Evolutionary conservation across 129 eudicot genomes (phyloP), one percentile per base, ranked within the genome.

Genomic region (Helianthus tuberosus): DNA sequence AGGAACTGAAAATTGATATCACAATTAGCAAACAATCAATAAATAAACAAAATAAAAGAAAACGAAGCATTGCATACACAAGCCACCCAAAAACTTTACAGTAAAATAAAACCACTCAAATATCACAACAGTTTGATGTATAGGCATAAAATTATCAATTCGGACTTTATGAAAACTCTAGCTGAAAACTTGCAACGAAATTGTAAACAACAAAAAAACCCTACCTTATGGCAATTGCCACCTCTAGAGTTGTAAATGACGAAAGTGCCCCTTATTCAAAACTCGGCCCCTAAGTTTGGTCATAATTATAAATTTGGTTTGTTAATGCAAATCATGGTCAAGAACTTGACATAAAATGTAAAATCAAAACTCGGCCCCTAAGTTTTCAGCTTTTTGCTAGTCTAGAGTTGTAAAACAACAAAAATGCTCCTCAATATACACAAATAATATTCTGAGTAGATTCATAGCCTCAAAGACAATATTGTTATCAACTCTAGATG

Each of bases 1-100:
- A 89, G 59, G 78, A 89, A 93, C 98, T 93, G 82, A 77, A 76
- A 77, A 38, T 23, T 2, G n/a, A 79, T 63, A 50, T 64, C 41
- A 74, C 4, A 12, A 14, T 20, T 41, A 27, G 23, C 1, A 39
- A 57, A 57, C 53, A n/a, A 11, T 13, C 32, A 47, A 66, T 20
- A 43, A 66, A 66, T 43, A 14, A 25, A 20, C 3, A 23, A 51
- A 63, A 20, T 5, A 23, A 51, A 63, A 16, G 29, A 2, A n/a
- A n/a, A 11, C 68, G 29, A 69, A 20, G 25, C 20, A 55, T 6
- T 36, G 23, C 38, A 46, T 6, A 38, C 25, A n/a, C 15, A 64
- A 2, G 29, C 49, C 68, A 64, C 23, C 27, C 27, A 13, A 35
- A 62, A 35, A 23, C 66, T 7, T 5, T 41, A 64, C 32, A 8